Base-by-base conservation (phyloP, 768 basidiomycete species). In the Ramaria sp. region DNA sequence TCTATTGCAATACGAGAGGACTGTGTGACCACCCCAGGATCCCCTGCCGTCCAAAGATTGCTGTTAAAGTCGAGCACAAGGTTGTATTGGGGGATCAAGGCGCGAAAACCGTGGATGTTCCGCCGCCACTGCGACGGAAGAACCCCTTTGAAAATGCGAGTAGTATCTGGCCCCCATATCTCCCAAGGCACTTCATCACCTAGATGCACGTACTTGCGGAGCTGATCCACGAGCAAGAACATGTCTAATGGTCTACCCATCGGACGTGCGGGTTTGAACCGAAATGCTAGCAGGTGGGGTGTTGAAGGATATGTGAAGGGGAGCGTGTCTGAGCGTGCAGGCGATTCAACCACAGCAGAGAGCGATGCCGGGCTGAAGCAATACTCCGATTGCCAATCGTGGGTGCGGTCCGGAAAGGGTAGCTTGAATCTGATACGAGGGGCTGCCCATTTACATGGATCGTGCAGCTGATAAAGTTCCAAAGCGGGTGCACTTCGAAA, bases 341-440 rank as follows among this genome's bases (percentile, higher is more conserved):
- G 20, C 15, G 54, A 11, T 31, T 33, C 42, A 24, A 7, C 41
- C 7, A 27, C 33, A 7, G 45, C 37, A n/a, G n/a, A 38, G 20
- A 48, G 37, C n/a, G 55, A 57, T 49, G 55, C 55, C 19, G 45
- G 47, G 34, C 34, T 50, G 24, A 49, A 57, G 55, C 55, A 57
- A 27, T 48, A 48, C 24, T 13, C 47, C 20, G 55, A 31, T 15
- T 43, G 55, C 55, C 55, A 57, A n/a, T 20, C 47, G 15, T 22
- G 10, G 13, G 17, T 1, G 43, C 30, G 13, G 22, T 50, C 48
- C 4, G n/a, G 13, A 45, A 57, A 57, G 4, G 55, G 55, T 15
- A 57, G 37, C 45, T 20, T n/a, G 37, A 33, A 57, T 19, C n/a
- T 37, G 20, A 57, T 31, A 11, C 33, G 45, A 37, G 30, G 45